Evolutionary conservation across 108 stramenopile species (phyloP).

Genomic region (Discostella stelligeroides): DNA sequence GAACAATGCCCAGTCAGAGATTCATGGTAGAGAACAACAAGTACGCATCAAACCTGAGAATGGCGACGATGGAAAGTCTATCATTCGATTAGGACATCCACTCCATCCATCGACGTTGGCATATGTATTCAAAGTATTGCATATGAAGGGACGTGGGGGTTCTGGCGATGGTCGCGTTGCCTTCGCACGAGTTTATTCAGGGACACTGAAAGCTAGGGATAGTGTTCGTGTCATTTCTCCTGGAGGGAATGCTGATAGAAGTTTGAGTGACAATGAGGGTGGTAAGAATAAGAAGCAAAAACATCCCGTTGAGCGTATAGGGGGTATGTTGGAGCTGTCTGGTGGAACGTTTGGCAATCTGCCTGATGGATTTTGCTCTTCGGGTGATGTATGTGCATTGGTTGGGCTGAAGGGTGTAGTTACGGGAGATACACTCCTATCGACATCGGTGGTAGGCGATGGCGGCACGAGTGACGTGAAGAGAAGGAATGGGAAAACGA

Average conservation of each 20-base stretch:
- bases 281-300: conserved; percentile 36
- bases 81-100: conserved; percentile 72
- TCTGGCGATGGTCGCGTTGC: conserved; percentile 90
- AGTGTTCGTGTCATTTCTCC: conserved; percentile 71
- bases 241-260: conserved; percentile 40
- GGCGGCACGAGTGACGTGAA: conserved; percentile 8
- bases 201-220: conserved; percentile 68
- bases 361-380: conserved; percentile 64
- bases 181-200: conserved; percentile 89
- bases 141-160: conserved; percentile 89
- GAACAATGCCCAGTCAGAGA: conserved; percentile 18
- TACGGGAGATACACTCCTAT: conserved; percentile 85
- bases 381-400: conserved; percentile 88
- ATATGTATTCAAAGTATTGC: conserved; percentile 89
- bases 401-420: conserved; percentile 82
- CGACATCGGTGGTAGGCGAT: conserved; percentile 43
- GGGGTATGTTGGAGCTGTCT: conserved; percentile 86
- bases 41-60: conserved; percentile 1
- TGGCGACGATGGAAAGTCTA: not conserved
- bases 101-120: conserved; percentile 75
- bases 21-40: conserved; percentile 18
- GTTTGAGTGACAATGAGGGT: conserved; percentile 31
- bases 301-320: conserved; percentile 64
- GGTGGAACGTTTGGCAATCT: conserved; percentile 80
- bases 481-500: conserved; percentile 44